Conservation (phyloP, 1,284 basidiomycete species). For the Wolfiporia cocos region DNA sequence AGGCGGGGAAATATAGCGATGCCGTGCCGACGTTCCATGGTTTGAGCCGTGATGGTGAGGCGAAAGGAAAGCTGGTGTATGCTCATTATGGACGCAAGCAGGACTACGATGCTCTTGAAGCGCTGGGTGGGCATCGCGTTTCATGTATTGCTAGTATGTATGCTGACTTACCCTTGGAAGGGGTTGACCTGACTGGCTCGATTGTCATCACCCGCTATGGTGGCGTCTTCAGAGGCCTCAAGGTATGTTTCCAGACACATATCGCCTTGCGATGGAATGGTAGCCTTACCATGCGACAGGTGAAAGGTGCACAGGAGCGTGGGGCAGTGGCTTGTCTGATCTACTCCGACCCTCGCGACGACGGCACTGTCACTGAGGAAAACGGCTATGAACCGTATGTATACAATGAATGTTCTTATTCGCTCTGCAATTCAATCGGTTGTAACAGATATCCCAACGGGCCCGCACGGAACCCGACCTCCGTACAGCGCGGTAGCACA, state of each 20-base stretch:
- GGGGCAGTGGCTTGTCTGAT: constrained; percentile 74
- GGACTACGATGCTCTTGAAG: constrained; percentile 28
- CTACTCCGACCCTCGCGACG: constrained; percentile 88
- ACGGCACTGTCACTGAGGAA: constrained; percentile 75
- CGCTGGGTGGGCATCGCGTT: constrained; percentile 14
- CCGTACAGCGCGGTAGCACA: constrained; percentile 83
- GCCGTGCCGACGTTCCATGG: constrained; percentile 69
- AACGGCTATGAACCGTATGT: constrained; percentile 59
- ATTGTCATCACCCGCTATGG: constrained; percentile 85
- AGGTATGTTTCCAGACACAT: constrained; percentile 32
- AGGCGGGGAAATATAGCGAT: constrained; percentile 54
- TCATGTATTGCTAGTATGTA: not conserved
- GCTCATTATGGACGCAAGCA: constrained; percentile 77
- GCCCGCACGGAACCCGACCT: constrained; percentile 78
- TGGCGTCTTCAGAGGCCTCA: constrained; percentile 76
- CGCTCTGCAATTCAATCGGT: no score
- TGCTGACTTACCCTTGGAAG: constrained; percentile 22
- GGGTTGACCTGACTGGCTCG: constrained; percentile 71
- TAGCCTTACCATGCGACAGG: constrained; percentile 29
- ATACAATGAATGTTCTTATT: no score
- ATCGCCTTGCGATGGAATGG: not conserved
- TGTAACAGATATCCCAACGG: constrained; percentile 71
- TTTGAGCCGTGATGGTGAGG: constrained; percentile 56
- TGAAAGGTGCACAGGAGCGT: constrained; percentile 77
- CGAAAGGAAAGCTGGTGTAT: constrained; percentile 68